Evolutionary conservation across 176 grass and related monocot species (phyloP), one percentile per base, ranked within the genome.

Genomic region (Leersia perrieri): DNA sequence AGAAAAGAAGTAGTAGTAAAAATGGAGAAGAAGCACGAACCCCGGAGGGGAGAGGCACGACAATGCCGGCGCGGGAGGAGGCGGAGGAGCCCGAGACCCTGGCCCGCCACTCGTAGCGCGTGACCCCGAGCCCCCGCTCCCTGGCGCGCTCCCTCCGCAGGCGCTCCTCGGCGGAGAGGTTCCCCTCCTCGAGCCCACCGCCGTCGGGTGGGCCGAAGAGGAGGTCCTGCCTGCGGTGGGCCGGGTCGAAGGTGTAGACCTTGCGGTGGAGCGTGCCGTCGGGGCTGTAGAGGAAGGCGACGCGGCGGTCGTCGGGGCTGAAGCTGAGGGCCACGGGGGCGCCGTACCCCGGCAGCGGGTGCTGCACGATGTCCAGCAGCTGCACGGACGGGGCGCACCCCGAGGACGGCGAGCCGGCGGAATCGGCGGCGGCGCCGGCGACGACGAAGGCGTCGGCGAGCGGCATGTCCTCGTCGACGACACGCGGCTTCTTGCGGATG

Each of bases 61-160:
- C 75, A 80, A 99, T 93, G 85, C 90, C 91, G 8, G 79, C 71
- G 13, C 88, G 89, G 31, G 70, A 85, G 9, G 82, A 85, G 9
- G 82, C 68, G 23, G 73, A 38, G 13, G 71, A 66, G 9, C 77
- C 74, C 4, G 88, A 74, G 14, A 63, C 72, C 6, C 84, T 84
- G 14, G 88, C 68, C 4, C 91, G 86, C 96, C 96, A 99, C 80
- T 99, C 88, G 71, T 95, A 99, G 7, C 89, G 87, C 0, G 96
- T 95, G 40, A 99, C 93, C 55, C 96, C 96, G 25, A 99, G 91
- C 38, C 96, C 96, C n/a, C 90, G 87, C 71, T 99, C 96, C 72
- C 96, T 79, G 11, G 90, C 79, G 47, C 96, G 81, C 92, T 99
- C 96, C 25, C 96, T 79, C 63, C 96, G 86, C 73, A 99, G 85